A percentile compares a stretch with the other conserved stretches of the same genome.
Evolutionary conservation across 176 grass and related monocot species (phyloP).

Genomic region (Eleusine coracana): DNA sequence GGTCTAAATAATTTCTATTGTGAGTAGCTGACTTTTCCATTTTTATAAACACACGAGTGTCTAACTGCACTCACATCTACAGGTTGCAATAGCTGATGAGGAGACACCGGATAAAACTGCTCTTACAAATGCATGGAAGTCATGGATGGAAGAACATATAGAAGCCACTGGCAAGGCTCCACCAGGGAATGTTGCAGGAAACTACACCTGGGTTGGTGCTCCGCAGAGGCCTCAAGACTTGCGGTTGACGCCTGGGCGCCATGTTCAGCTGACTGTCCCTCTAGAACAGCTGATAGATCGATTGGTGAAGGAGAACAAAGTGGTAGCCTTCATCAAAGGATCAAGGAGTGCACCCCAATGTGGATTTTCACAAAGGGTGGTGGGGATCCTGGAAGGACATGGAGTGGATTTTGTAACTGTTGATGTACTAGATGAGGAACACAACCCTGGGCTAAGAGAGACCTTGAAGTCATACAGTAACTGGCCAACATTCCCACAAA

Average conservation of each 20-base stretch:
- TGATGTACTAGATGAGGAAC: slow-evolving; percentile 93
- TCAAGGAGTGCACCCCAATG: slow-evolving; percentile 88
- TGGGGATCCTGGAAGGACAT: slow-evolving; percentile 79
- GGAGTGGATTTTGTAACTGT: slow-evolving; percentile 72
- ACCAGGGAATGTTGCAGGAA: slow-evolving; percentile 82
- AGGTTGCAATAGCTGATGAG: slow-evolving; percentile 66
- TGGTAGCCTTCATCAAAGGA: slow-evolving; percentile 98
- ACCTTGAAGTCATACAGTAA: slow-evolving; percentile 83
- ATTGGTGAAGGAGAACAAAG: slow-evolving; percentile 89
- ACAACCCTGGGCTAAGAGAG: slow-evolving; percentile 83
- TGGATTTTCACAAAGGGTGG: slow-evolving; percentile 85
- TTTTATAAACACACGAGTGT: background rate
- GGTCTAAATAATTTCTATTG: background rate
- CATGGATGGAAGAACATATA: slow-evolving; percentile 95
- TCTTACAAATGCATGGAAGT: slow-evolving; percentile 80
- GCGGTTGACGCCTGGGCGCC: slow-evolving; percentile 77
- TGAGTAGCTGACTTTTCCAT: background rate
- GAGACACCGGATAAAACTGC: slow-evolving; percentile 50
- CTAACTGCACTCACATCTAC: slow-evolving; percentile 17
- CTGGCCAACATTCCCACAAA: slow-evolving; percentile 91
- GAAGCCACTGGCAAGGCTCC: slow-evolving; percentile 70
- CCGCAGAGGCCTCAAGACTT: slow-evolving; percentile 64
- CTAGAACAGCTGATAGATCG: slow-evolving; percentile 74
- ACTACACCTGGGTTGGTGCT: slow-evolving; percentile 69
- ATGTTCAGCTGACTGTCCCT: slow-evolving; percentile 78